These are phyloP conservation scores for Pisolithus thermaeus DNA, from an alignment of 1,284 basidiomycete genomes.

Conservation along the genomic window DNA sequence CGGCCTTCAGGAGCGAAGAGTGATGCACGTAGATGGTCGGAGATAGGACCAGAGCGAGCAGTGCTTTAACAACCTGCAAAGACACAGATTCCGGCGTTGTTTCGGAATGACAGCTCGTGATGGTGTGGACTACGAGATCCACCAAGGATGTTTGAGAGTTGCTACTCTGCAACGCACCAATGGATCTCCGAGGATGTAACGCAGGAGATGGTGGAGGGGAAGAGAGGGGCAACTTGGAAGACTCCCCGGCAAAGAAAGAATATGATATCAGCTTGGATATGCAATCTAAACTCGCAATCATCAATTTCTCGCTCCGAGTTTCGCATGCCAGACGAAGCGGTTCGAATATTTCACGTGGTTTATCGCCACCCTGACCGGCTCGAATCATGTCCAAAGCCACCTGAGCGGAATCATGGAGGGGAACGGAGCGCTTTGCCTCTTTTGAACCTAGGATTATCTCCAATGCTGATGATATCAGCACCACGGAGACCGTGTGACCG, in stretches of 20 bases:
- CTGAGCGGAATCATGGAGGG: constrained; percentile 79
- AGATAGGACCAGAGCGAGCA: constrained; percentile 84
- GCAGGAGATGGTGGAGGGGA: constrained; percentile 72
- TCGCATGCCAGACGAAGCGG: constrained; percentile 91
- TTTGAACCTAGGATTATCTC: constrained; percentile 85
- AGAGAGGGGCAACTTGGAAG: constrained; percentile 25
- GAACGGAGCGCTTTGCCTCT: constrained; percentile 80
- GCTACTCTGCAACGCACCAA: constrained; percentile 45
- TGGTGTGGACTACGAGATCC: constrained; percentile 89
- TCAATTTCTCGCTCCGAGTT: constrained; percentile 84
- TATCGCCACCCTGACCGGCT: constrained; percentile 61
- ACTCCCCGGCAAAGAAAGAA: constrained; percentile 81
- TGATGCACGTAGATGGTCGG: constrained; percentile 86
- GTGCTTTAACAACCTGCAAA: constrained; percentile 91
- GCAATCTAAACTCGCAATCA: constrained; percentile 93
- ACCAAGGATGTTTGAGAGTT: constrained; percentile 67
- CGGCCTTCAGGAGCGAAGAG: constrained; percentile 88
- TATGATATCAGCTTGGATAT: constrained; percentile 95
- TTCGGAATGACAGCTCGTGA: constrained; percentile 89
- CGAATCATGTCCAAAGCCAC: constrained; percentile 81
- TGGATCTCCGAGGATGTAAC: constrained; percentile 38
- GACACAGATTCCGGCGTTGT: constrained; percentile 84
- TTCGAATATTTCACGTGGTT: constrained; percentile 85
- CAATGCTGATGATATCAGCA: constrained; percentile 81
- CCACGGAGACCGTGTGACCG: constrained; percentile 68